Evolutionary conservation across 2,329 filamentous ascomycete species (phyloP).

Genomic region (Fusarium longipes): DNA sequence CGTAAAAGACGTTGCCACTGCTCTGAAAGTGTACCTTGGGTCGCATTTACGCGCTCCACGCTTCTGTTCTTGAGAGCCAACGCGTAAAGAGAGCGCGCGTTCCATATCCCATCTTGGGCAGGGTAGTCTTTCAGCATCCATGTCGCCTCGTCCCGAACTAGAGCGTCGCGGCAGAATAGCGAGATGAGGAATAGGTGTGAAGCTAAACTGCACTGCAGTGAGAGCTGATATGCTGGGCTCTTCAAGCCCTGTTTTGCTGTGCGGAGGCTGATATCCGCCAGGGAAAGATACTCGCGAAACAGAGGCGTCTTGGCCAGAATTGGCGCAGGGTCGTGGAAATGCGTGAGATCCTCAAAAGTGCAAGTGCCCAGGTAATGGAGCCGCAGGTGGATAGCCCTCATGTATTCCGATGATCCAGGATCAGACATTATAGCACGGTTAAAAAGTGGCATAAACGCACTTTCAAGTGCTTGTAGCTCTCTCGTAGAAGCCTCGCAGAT

Average conservation of each 20-base stretch:
- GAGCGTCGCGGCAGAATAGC: constrained; percentile 49
- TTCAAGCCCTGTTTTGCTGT: constrained; percentile 18
- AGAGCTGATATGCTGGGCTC: constrained; percentile 36
- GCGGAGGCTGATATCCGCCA: constrained; percentile 46
- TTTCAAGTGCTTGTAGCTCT: constrained; percentile 39
- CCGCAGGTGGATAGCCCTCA: constrained; percentile 50
- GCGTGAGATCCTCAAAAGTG: constrained; percentile 46
- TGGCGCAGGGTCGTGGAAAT: constrained; percentile 39
- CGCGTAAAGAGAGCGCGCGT: constrained; percentile 44
- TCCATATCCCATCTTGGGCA: constrained; percentile 51
- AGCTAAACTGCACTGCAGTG: constrained; percentile 47
- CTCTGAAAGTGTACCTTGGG: constrained; percentile 45
- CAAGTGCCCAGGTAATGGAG: constrained; percentile 46
- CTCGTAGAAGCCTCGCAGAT: constrained; percentile 20
- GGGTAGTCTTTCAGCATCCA: constrained; percentile 50
- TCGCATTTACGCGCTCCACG: constrained; percentile 46
- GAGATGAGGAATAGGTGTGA: constrained; percentile 42
- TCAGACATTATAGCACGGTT: constrained; percentile 45
- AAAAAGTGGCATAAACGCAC: constrained; percentile 51
- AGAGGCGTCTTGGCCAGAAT: constrained; percentile 43
- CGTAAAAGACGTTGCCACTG: constrained; percentile 51
- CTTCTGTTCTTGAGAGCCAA: constrained; percentile 44
- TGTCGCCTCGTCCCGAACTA: constrained; percentile 49
- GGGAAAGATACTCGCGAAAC: constrained; percentile 50
- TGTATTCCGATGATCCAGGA: constrained; percentile 43